Evolutionary conservation across 495 filamentous ascomycete genomes (phyloP), one percentile per base, ranked within the genome.

Genomic region (Aspergillus conjunctus): DNA sequence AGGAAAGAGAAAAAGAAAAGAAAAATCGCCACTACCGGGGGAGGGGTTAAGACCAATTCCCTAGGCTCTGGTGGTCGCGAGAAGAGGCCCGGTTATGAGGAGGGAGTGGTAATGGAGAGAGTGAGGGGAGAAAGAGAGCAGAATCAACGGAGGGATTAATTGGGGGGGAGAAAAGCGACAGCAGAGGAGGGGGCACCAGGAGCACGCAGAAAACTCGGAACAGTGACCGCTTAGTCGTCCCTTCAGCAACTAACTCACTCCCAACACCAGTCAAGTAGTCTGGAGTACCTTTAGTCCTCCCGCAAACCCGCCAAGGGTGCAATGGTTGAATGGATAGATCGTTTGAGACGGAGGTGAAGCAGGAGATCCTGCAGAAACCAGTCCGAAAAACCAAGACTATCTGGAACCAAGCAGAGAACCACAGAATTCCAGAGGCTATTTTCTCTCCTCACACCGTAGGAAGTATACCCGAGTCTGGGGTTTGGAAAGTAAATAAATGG

Each of bases 291-390:
- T 26, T 26, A 26, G 43, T 48, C 51, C 55, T 51, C 50, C 59
- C 51, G 50, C 39, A 33, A 46, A 54, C 54, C 64, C 58, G 50
- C 58, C 49, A 57, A 45, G 50, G 31, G 17, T 21, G 55, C 44
- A 64, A 48, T 56, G 34, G 62, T 63, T 60, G 59, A 64, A 48
- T 56, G 34, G 62, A 65, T 60, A 61, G 59, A 60, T 65, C 59
- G 56, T 51, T 61, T 59, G 51, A 59, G 56, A 50, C 37, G 48
- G 51, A 17, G 14, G 22, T 56, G 3, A 45, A 56, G 20, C 7
- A 51, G 49, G 5, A 51, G 21, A 32, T 32, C 49, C 49, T 26
- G 21, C 26, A 20, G 21, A 51, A 51, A 51, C 49, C 49, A 51
- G 26, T 51, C 49, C 49, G 3, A 51, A 51, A 30, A 32, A 30